Evolutionary conservation across 768 basidiomycete species (phyloP).

Genomic region (Cubamyces lactineus): DNA sequence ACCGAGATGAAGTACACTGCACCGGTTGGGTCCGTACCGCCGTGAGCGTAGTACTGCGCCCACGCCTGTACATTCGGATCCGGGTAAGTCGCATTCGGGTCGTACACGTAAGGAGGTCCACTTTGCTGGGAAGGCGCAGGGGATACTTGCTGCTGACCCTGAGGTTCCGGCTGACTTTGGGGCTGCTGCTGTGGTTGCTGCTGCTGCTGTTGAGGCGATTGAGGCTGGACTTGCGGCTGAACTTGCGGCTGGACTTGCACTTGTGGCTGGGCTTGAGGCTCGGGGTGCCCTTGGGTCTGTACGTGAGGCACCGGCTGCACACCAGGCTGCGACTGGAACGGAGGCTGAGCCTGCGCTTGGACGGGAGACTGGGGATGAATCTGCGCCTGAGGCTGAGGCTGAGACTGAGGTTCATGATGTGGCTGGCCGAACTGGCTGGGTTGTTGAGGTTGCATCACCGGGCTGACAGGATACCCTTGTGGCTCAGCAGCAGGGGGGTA

Average conservation of each 20-base stretch:
- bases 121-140: conserved; percentile 34
- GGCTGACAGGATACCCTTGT: conserved; percentile 22
- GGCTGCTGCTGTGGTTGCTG: conserved; percentile 33
- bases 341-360: conserved; percentile 19
- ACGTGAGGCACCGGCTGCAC: conserved; percentile 34
- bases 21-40: conserved; percentile 73
- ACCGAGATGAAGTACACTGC: conserved; percentile 81
- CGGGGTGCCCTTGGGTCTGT: conserved; percentile 40
- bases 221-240: conserved; percentile 28
- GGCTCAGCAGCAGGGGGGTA: conserved; percentile 28
- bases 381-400: conserved; percentile 27
- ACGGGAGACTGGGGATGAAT: background rate
- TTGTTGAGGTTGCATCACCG: conserved; percentile 6
- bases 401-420: conserved; percentile 37
- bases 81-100: conserved; percentile 67
- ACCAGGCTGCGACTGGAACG: conserved; percentile 28
- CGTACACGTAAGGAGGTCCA: conserved; percentile 58
- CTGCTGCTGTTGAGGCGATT: conserved; percentile 31
- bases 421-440: conserved; percentile 15
- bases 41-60: conserved; percentile 84
- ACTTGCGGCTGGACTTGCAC: conserved; percentile 34
- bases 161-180: conserved; percentile 34
- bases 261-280: conserved; percentile 34
- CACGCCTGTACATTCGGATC: conserved; percentile 86
- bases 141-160: conserved; percentile 41